Conservation (phyloP, 2,329 filamentous ascomycete species). For the Microsporum ferrugineum region DNA sequence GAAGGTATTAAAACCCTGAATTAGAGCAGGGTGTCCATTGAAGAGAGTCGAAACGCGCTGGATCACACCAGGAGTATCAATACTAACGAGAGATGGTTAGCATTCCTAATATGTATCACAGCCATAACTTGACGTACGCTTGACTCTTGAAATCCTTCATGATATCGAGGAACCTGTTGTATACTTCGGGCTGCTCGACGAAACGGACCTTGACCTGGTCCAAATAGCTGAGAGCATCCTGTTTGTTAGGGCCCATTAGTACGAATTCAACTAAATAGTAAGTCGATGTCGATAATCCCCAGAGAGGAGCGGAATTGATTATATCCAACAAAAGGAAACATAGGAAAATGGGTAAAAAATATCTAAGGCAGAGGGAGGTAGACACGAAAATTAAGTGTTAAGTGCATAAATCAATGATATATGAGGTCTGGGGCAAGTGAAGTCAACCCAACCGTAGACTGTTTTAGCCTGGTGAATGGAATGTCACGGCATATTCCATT, state of each 20-base stretch:
- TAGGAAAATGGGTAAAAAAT: background rate
- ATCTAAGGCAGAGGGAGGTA: background rate
- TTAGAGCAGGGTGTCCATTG: constrained; percentile 85
- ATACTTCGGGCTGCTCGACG: constrained; percentile 90
- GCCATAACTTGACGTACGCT: constrained; percentile 49
- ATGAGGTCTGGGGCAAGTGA: background rate
- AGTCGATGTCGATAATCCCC: background rate
- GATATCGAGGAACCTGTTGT: constrained; percentile 92
- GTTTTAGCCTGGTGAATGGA: background rate
- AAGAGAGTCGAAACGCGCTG: constrained; percentile 93
- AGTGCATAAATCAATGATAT: background rate
- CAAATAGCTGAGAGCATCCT: constrained; percentile 84
- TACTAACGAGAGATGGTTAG: constrained; percentile 37
- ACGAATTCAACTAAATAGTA: background rate
- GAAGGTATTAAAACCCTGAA: constrained; percentile 98
- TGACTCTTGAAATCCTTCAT: constrained; percentile 99
- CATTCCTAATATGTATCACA: background rate
- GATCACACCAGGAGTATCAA: constrained; percentile 95
- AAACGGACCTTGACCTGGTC: constrained; percentile 99
- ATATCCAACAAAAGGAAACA: background rate
- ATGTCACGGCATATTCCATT: background rate
- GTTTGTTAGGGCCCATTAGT: constrained; percentile 33
- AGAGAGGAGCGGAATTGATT: background rate
- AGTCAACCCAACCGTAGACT: background rate
- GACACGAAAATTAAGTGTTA: background rate